phyloP scores from a whole-genome alignment of 495 filamentous ascomycete genomes.

The Choiromyces venosus region DNA sequence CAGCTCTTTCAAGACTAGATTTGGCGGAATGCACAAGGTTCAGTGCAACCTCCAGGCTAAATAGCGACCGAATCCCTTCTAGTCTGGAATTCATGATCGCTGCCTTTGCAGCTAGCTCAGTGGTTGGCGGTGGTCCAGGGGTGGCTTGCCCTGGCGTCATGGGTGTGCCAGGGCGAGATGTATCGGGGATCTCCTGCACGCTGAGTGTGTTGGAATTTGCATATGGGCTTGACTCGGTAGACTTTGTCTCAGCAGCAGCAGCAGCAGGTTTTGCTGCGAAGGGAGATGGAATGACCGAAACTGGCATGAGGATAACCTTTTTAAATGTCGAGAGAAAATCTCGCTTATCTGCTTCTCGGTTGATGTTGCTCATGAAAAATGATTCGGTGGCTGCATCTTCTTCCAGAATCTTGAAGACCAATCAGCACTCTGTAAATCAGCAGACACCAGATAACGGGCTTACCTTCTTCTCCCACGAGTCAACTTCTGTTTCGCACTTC shows the following conservation, averaged over 20 bases:
- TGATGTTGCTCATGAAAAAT: slow-evolving; percentile 90
- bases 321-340: slow-evolving; percentile 96
- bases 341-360: slow-evolving; percentile 87
- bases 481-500: slow-evolving; percentile 68
- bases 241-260: slow-evolving; percentile 49
- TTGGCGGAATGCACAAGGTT: slow-evolving; percentile 87
- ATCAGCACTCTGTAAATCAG: slow-evolving; percentile 4
- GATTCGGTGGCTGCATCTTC: slow-evolving; percentile 87
- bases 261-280: slow-evolving; percentile 50
- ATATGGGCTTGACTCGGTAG: slow-evolving; percentile 39
- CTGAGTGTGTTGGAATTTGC: slow-evolving; percentile 43
- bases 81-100: slow-evolving; percentile 91
- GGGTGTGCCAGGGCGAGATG: slow-evolving; percentile 19
- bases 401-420: slow-evolving; percentile 48
- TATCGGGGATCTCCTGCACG: slow-evolving; percentile 25
- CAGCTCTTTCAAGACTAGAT: slow-evolving; percentile 75
- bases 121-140: slow-evolving; percentile 54
- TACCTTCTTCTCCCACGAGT: slow-evolving; percentile 82
- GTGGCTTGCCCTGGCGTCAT: slow-evolving; percentile 17
- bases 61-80: slow-evolving; percentile 87
- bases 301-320: slow-evolving; percentile 98
- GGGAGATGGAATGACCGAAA: slow-evolving; percentile 72
- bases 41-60: slow-evolving; percentile 92
- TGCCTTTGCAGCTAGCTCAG: slow-evolving; percentile 90
- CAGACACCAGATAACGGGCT: slow-evolving; percentile 30